These are phyloP conservation scores for Chlorella sorokiniana DNA, from an alignment of 139 green algal species.

Conservation along the genomic window DNA sequence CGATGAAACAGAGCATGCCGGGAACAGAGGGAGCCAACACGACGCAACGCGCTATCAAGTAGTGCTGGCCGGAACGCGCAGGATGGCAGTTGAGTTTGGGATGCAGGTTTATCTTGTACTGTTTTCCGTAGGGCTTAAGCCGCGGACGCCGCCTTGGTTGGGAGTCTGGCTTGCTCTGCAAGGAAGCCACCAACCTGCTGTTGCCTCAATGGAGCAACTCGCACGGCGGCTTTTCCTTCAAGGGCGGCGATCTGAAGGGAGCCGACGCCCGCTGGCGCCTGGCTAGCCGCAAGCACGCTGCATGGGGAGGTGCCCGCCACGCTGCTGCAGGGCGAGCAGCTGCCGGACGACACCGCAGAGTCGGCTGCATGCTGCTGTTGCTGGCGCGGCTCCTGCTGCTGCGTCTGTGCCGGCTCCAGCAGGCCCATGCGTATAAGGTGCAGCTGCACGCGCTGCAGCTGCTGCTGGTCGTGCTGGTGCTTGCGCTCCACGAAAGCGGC, in stretches of 20 bases:
- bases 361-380: neutral
- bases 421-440: neutral
- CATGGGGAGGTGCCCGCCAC: neutral
- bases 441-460: constrained; percentile 19
- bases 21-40: neutral
- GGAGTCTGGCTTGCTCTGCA: no score
- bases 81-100: no score
- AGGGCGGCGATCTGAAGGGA: neutral
- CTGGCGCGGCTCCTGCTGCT: neutral
- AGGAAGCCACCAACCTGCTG: no score
- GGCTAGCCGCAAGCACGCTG: neutral
- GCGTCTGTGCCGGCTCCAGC: neutral
- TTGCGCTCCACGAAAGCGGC: neutral
- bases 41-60: neutral
- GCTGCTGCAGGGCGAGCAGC: neutral
- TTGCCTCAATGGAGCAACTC: no score
- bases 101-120: no score
- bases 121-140: no score
- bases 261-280: neutral
- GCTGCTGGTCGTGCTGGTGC: neutral
- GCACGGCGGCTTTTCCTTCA: neutral
- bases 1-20: neutral
- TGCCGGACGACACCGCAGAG: neutral
- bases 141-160: no score
- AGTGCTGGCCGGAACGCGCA: no score